Evolutionary conservation across 257 asterid genomes (phyloP).

Genomic region (Lycium ferocissimum): DNA sequence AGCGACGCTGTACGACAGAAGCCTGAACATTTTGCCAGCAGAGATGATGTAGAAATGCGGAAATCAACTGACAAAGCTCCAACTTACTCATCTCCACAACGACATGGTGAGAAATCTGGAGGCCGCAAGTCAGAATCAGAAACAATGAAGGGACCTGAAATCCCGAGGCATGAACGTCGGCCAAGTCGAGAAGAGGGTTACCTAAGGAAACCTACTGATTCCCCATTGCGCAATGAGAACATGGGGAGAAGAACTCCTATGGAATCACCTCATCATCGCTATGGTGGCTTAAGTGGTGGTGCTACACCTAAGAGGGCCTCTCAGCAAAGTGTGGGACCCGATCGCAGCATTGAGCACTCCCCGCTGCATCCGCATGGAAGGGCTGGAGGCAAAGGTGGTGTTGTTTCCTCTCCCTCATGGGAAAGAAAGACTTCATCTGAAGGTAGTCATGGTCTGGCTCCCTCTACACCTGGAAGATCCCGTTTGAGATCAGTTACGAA

Average conservation of each 20-base stretch:
- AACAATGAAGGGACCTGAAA: conserved; percentile 46
- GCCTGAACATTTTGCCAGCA: conserved; percentile 42
- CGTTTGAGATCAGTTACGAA: conserved; percentile 76
- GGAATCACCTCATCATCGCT: conserved; percentile 66
- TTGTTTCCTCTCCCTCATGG: conserved; percentile 87
- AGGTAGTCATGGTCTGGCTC: conserved; percentile 65
- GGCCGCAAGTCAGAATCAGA: conserved; percentile 50
- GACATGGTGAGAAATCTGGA: conserved; percentile 41
- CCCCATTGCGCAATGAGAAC: conserved; percentile 56
- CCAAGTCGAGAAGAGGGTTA: conserved; percentile 66
- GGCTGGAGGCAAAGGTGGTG: conserved; percentile 57
- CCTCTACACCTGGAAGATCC: conserved; percentile 87
- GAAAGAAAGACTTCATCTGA: conserved; percentile 72
- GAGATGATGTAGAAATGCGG: conserved; percentile 52
- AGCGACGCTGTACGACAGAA: conserved; percentile 45
- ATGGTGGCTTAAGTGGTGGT: conserved; percentile 58
- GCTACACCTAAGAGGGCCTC: conserved; percentile 69
- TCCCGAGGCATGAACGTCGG: conserved; percentile 51
- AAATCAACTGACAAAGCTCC: conserved; percentile 47
- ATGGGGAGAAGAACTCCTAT: conserved; percentile 49
- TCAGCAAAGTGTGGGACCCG: conserved; percentile 62
- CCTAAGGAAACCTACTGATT: conserved; percentile 55
- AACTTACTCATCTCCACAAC: conserved; percentile 43
- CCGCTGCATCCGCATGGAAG: conserved; percentile 72
- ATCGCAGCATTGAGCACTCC: conserved; percentile 71